Conservation (phyloP, 257 asterid species). For the Solanum paucissectum region DNA sequence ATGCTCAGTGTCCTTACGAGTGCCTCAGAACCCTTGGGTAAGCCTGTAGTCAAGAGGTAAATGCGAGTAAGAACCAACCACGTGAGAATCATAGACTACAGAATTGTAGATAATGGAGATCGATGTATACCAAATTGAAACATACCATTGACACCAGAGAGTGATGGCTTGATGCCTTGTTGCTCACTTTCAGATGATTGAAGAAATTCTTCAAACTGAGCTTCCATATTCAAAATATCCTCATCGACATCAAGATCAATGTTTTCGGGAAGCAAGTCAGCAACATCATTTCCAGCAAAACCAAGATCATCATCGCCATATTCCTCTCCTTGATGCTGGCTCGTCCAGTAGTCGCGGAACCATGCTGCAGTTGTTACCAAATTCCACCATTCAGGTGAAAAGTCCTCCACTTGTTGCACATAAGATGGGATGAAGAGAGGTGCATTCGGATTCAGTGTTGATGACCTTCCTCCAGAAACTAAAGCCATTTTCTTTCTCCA, state of each 20-base stretch:
- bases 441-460: conserved; percentile 77
- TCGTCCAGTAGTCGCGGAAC: conserved; percentile 79
- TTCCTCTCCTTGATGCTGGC: conserved; percentile 58
- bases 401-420: conserved; percentile 88
- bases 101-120: background rate
- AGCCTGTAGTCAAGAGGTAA: conserved; percentile 16
- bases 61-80: background rate
- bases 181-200: conserved; percentile 38
- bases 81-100: background rate
- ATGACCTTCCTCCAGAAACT: conserved; percentile 76
- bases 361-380: conserved; percentile 70
- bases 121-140: conserved; percentile 23
- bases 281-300: conserved; percentile 18
- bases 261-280: conserved; percentile 56
- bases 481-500: conserved; percentile 42
- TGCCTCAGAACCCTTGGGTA: conserved; percentile 24
- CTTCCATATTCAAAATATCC: conserved; percentile 73
- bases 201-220: conserved; percentile 83
- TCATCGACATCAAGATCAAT: conserved; percentile 84
- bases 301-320: conserved; percentile 20
- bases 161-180: conserved; percentile 12
- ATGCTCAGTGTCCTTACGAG: conserved; percentile 28
- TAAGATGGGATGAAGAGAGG: conserved; percentile 72
- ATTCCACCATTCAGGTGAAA: conserved; percentile 95
- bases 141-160: conserved; percentile 13